Percentiles rank a stretch among this genome's conserved stretches.
These are phyloP conservation scores for Stramenopiles sp. DNA, from an alignment of 352 stramenopile species.

Conservation along the genomic window DNA sequence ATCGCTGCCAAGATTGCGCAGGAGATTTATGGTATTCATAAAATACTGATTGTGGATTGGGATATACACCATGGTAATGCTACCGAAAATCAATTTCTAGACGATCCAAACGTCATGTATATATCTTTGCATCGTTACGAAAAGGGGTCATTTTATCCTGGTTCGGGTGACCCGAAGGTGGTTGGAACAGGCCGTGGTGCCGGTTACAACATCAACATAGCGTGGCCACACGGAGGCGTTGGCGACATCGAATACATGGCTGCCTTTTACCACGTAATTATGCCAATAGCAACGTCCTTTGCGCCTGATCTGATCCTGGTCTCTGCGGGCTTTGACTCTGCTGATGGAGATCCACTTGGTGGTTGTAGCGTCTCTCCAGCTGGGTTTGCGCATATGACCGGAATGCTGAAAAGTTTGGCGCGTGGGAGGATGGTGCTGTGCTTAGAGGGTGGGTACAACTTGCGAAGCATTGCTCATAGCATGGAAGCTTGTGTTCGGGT, in stretches of 20 bases:
- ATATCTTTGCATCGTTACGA: conserved; percentile 32
- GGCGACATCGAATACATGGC: conserved; percentile 41
- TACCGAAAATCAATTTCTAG: conserved; percentile 47
- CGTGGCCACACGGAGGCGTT: conserved; percentile 33
- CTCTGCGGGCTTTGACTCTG: conserved; percentile 79
- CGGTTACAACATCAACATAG: conserved; percentile 44
- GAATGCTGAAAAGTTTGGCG: conserved; percentile 30
- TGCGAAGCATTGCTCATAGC: conserved; percentile 14
- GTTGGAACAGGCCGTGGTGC: conserved; percentile 30
- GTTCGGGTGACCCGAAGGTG: conserved; percentile 7
- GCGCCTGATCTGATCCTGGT: conserved; percentile 76
- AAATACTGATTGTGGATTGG: conserved; percentile 55
- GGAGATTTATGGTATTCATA: conserved; percentile 24
- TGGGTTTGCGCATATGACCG: conserved; percentile 37
- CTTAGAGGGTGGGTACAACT: conserved; percentile 43
- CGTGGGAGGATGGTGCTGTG: conserved; percentile 33
- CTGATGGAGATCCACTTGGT: conserved; percentile 65
- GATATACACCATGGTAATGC: conserved; percentile 71
- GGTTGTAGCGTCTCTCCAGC: conserved; percentile 40
- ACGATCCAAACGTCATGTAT: conserved; percentile 43
- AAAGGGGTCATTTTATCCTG: conserved; percentile 20
- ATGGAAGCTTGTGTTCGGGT: conserved; percentile 13
- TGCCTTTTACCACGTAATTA: conserved; percentile 42
- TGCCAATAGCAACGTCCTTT: conserved; percentile 62
- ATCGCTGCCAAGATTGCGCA: conserved; percentile 36